These are phyloP conservation scores for Poa pratensis DNA, from an alignment of 176 grass and related monocot species.

Conservation along the genomic window DNA sequence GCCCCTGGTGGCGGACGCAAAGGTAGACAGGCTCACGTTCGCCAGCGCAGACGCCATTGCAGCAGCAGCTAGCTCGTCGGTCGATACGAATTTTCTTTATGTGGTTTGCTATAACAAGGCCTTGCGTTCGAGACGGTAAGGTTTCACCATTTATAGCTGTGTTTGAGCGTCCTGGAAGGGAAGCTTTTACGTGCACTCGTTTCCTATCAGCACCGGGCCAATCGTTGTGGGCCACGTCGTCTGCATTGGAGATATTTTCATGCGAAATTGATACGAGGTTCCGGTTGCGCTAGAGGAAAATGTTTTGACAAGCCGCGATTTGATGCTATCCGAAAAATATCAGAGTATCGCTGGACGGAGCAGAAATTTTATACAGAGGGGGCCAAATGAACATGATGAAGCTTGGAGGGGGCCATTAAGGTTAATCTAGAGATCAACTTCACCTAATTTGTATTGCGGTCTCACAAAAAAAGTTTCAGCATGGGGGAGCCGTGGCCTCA, in stretches of 20 bases:
- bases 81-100: background rate
- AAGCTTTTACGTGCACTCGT: slow-evolving; percentile 28
- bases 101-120: background rate
- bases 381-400: too few relatives aligned
- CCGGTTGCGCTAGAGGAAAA: background rate
- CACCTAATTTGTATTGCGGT: too few relatives aligned
- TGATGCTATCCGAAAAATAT: background rate
- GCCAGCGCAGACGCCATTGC: slow-evolving; percentile 64
- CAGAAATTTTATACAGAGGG: too few relatives aligned
- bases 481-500: too few relatives aligned
- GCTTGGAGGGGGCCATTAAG: too few relatives aligned
- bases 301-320: background rate
- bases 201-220: slow-evolving; percentile 57
- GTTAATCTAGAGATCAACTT: too few relatives aligned
- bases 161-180: background rate
- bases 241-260: slow-evolving; percentile 28
- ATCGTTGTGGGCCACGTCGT: slow-evolving; percentile 23
- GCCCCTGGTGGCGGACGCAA: slow-evolving; percentile 19
- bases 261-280: background rate
- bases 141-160: slow-evolving; percentile 40
- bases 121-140: background rate
- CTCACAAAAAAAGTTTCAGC: too few relatives aligned
- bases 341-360: background rate
- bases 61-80: background rate
- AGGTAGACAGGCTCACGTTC: slow-evolving; percentile 51